Conservation (phyloP, 2,329 filamentous ascomycete genomes). For the Aureobasidium sp. region DNA sequence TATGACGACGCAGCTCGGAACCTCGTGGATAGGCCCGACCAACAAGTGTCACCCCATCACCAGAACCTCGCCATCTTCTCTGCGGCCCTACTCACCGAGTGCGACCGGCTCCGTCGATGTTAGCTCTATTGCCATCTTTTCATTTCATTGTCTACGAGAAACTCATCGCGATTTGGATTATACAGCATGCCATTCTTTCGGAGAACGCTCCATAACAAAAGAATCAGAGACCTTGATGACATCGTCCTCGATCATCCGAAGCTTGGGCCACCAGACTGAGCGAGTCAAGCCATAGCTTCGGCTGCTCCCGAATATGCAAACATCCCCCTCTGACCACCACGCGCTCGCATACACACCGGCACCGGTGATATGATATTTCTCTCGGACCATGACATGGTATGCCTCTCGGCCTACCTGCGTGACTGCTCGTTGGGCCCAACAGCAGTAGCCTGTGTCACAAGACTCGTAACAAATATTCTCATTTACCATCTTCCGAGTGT, state of each 20-base stretch:
- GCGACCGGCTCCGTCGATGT: background rate
- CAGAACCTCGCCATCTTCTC: background rate
- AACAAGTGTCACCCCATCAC: constrained; percentile 6
- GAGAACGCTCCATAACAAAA: background rate
- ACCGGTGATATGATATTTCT: background rate
- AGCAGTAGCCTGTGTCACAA: background rate
- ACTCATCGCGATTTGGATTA: background rate
- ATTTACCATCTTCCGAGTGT: too few species aligned
- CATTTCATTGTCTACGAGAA: background rate
- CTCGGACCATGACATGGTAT: background rate
- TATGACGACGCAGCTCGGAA: background rate
- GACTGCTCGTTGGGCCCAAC: background rate
- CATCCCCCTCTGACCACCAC: background rate
- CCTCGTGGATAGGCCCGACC: constrained; percentile 1
- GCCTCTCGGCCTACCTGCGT: background rate
- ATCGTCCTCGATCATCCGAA: background rate
- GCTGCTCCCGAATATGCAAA: background rate
- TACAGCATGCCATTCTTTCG: background rate
- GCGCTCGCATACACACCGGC: background rate
- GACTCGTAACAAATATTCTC: background rate
- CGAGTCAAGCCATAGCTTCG: background rate
- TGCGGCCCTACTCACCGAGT: constrained; percentile 4
- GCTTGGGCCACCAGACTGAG: background rate
- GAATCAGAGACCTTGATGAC: background rate
- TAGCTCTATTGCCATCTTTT: background rate